Percentiles rank a stretch among this genome's conserved stretches.
These are phyloP conservation scores for Mallotus nudiflorus DNA, from an alignment of 345 rosid genomes.

Conservation along the genomic window DNA sequence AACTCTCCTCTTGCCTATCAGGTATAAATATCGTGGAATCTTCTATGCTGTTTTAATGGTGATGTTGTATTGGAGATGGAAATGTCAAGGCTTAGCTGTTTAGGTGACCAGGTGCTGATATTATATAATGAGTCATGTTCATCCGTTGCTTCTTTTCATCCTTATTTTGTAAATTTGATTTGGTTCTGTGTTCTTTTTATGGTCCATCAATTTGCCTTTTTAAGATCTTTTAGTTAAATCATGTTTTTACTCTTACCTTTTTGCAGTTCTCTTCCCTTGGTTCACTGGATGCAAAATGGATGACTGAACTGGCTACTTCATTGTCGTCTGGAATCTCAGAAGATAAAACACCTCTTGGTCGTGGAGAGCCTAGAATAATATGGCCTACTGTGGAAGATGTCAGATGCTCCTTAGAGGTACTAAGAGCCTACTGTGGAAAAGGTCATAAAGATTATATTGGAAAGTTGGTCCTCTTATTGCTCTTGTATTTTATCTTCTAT, in stretches of 20 bases:
- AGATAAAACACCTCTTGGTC: slow-evolving; percentile 77
- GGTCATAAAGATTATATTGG: too few relatives aligned
- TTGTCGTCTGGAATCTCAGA: slow-evolving; percentile 80
- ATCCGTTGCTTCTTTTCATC: not conserved
- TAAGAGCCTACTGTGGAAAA: not conserved
- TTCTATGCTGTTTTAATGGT: not conserved
- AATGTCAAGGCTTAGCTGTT: not conserved
- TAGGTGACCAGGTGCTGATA: not conserved
- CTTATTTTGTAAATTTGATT: not conserved
- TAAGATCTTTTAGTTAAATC: slow-evolving; percentile 9
- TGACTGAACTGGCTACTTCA: slow-evolving; percentile 76
- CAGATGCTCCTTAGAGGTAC: slow-evolving; percentile 91
- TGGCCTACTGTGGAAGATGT: slow-evolving; percentile 97
- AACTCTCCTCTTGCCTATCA: slow-evolving; percentile 89
- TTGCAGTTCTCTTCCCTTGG: slow-evolving; percentile 95
- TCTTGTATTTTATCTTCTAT: not conserved
- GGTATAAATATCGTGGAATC: slow-evolving; percentile 34
- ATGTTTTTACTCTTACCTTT: slow-evolving; percentile 2
- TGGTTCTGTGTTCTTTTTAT: not conserved
- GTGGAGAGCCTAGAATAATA: slow-evolving; percentile 70
- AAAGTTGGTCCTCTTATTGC: not conserved
- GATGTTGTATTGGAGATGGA: not conserved
- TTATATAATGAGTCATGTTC: not conserved
- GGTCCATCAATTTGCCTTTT: not conserved
- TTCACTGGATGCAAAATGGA: slow-evolving; percentile 93